Evolutionary conservation across 2,329 filamentous ascomycete species (phyloP), one percentile per base, ranked within the genome.

Genomic region (Cladosporium sp.): DNA sequence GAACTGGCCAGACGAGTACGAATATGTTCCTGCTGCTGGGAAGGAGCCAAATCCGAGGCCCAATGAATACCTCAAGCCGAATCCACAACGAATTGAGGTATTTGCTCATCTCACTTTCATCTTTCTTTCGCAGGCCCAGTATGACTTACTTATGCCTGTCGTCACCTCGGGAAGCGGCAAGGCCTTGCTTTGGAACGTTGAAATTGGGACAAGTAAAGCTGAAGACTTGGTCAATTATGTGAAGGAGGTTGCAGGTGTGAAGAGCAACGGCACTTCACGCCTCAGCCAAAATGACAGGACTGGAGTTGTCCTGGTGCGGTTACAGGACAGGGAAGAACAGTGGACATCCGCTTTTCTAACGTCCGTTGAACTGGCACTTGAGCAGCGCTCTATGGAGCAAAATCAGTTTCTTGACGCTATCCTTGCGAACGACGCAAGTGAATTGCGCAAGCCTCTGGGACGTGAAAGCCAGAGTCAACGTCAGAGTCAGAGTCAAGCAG

Each of bases 361-460:
- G 18, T 48, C 53, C 3, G 79, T 94, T 13, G 86, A 90, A 2
- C 66, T 84, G 16, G 75, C 81, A 39, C 77, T 94, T 11, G 85
- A 90, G 53, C 90, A 95, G 64, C 82, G 89, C 3, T 83, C 90
- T 2, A 84, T 96, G 47, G 83, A 92, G 58, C 90, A 96, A 62
- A 90, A 86, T 51, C 91, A 96, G 59, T 95, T 98, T 55, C 76
- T 98, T 2, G 89, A 95, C 66, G 87, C 87, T 1, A 93, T 98
- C 39, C 71, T 97, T 22, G 82, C 76, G n/a, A 86, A 85, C 43
- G 85, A 97, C 69, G 81, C 88, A 6, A 81, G 78, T 52, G 77
- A 79, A 38, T 73, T 97, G 16, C 83, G 87, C 51, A 79, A 83
- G 32, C 78, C 83, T 5, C 76, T 94, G 5, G 67, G 70, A 11